phyloP scores from a whole-genome alignment of 2,329 filamentous ascomycete genomes.

The Clonostachys rosea region DNA sequence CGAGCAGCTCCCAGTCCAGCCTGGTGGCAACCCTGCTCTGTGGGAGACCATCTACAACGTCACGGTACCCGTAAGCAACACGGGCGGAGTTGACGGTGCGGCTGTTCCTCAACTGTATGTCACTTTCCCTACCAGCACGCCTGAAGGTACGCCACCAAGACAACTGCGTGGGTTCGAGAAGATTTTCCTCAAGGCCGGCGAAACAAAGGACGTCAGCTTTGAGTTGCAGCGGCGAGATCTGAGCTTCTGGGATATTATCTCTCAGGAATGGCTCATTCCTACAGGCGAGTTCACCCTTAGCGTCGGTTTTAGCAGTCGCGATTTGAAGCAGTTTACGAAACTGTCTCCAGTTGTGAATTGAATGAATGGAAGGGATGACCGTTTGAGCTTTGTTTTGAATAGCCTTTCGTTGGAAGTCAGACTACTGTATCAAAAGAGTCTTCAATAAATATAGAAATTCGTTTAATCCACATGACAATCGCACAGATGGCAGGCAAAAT shows the following conservation, averaged over 20 bases:
- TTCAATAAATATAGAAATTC: too few relatives aligned
- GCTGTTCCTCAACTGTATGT: conserved; percentile 53
- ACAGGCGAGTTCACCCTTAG: conserved; percentile 19
- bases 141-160: conserved; percentile 37
- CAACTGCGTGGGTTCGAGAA: conserved; percentile 50
- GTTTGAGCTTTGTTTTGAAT: too few relatives aligned
- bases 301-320: conserved; percentile 22
- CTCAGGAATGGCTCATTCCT: conserved; percentile 33
- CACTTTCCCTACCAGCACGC: conserved; percentile 27
- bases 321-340: conserved; percentile 8
- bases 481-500: too few relatives aligned
- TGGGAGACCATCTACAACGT: conserved; percentile 46
- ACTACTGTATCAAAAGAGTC: too few relatives aligned
- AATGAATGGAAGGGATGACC: too few relatives aligned
- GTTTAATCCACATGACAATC: too few relatives aligned
- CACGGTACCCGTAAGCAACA: conserved; percentile 43
- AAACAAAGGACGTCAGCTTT: conserved; percentile 34
- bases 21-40: conserved; percentile 52
- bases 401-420: too few relatives aligned
- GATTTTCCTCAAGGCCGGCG: conserved; percentile 31
- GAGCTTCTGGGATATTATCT: conserved; percentile 40
- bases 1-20: conserved; percentile 20
- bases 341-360: too few relatives aligned
- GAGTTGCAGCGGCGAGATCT: conserved; percentile 39
- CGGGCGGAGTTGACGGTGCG: conserved; percentile 39